Base-by-base conservation (phyloP, 805 yeast species). In the Millerago galiae region DNA sequence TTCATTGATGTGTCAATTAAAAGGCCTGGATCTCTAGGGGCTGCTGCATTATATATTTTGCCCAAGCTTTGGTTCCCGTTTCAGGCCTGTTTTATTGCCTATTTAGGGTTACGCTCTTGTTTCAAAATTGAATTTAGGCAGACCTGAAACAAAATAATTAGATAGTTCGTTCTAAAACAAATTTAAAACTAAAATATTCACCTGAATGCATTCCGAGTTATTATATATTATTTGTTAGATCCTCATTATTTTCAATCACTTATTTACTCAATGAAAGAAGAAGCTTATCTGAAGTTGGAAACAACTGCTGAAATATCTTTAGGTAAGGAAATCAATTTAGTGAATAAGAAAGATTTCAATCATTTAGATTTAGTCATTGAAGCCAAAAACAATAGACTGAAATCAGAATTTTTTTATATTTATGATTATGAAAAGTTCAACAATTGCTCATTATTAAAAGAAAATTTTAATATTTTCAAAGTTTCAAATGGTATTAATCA, bases 361-460 rank as follows among this genome's bases (percentile, higher is more conserved):
- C 61, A 58, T 35, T 46, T 58, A 18, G 54, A 55, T 37, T 45
- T 58, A 8, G 36, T 58, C 11, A 53, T 50, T 17, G 61, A 57
- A 46, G 60, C 59, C 15, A 56, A 55, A 41, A 51, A 54, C 44
- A 54, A 53, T 42, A 47, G 62, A 34, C 49, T 56, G 40, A 51
- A 51, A 34, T 47, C 58, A 11, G 63, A 60, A 35, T 51, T 53
- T 36, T 57, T 58, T 45, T 63, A 61, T 48, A 56, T 63, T 42
- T 65, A 63, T 39, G 63, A 64, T 44, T 53, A 53, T 37, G 56
- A 54, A 14, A 49, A 51, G 36, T 62, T 61, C 49, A 54, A 57
- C 48, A 46, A 52, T 24, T 54, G 60, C 25, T 49, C 61, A 3
- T 27, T 57, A 5, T 39, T 57, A 27, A 57, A 53, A 35, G 41